A percentile compares a stretch with the other conserved stretches of the same genome.
Evolutionary conservation across 495 filamentous ascomycete species (phyloP).

Genomic region (Tuber borchii): DNA sequence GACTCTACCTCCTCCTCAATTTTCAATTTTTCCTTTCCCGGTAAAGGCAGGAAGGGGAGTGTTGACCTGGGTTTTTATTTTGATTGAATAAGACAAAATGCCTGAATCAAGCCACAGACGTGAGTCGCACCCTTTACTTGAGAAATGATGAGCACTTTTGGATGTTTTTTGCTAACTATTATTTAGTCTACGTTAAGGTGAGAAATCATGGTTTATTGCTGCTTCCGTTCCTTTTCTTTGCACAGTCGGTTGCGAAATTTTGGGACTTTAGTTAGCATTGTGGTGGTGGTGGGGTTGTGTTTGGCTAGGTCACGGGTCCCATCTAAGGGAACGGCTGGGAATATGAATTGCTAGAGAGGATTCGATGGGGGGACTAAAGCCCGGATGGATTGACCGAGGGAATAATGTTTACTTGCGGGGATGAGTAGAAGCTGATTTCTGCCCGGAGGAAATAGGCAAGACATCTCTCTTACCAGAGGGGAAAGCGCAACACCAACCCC

Average conservation of each 20-base stretch:
- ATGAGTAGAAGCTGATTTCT: not conserved
- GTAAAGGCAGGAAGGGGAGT: not conserved
- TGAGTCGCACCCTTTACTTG: slow-evolving; percentile 9
- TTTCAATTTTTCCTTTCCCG: not conserved
- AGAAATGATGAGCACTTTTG: not conserved
- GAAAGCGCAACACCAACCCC: slow-evolving; percentile 75
- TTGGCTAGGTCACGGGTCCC: not conserved
- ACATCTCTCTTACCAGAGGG: slow-evolving; percentile 90
- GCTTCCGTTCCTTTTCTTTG: not conserved
- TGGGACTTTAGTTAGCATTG: not conserved
- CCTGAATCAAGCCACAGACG: slow-evolving; percentile 40
- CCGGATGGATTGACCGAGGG: not conserved
- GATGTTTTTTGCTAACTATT: slow-evolving; percentile 16
- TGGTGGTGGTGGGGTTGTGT: not conserved
- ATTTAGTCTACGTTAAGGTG: slow-evolving; percentile 40
- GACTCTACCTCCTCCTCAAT: slow-evolving; percentile 2
- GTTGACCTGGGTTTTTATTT: slow-evolving; percentile 9
- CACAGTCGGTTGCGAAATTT: not conserved
- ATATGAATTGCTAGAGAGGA: not conserved
- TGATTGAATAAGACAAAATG: slow-evolving; percentile 26
- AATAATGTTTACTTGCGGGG: not conserved
- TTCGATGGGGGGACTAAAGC: not conserved
- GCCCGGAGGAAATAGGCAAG: slow-evolving; percentile 51
- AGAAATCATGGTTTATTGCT: slow-evolving; percentile 1
- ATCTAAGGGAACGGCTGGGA: not conserved